Percentiles rank a stretch among this genome's conserved stretches.
Evolutionary conservation across 2,329 filamentous ascomycete species (phyloP).

Genomic region (Colletotrichum musae): DNA sequence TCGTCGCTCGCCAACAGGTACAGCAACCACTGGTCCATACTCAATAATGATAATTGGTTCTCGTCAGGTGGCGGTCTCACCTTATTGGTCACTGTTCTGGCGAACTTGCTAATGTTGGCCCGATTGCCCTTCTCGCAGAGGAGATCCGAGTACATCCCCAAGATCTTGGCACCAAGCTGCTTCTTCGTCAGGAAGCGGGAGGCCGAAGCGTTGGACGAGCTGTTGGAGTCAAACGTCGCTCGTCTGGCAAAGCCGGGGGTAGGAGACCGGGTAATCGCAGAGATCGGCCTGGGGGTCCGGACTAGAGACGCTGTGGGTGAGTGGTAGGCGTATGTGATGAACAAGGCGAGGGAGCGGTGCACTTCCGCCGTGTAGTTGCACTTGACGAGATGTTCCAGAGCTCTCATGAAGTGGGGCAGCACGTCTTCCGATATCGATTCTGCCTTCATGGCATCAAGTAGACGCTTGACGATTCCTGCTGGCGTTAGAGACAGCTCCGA

Average conservation of each 20-base stretch:
- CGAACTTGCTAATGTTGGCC: conserved; percentile 85
- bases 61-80: conserved; percentile 61
- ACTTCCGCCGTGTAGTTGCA: conserved; percentile 88
- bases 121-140: conserved; percentile 81
- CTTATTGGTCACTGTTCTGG: conserved; percentile 95
- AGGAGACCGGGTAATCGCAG: conserved; percentile 55
- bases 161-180: conserved; percentile 80
- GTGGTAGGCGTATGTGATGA: conserved; percentile 93
- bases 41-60: conserved; percentile 43
- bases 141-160: conserved; percentile 83
- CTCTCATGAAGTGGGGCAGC: conserved; percentile 81
- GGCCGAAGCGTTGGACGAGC: conserved; percentile 47
- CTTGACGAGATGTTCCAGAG: conserved; percentile 84
- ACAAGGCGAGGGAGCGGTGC: conserved; percentile 88
- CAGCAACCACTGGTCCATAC: conserved; percentile 80
- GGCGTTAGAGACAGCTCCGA: conserved; percentile 38
- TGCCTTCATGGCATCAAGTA: conserved; percentile 91
- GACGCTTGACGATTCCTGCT: conserved; percentile 87
- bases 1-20: conserved; percentile 92
- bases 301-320: conserved; percentile 62
- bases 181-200: conserved; percentile 70
- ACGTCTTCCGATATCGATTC: conserved; percentile 82
- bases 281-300: conserved; percentile 65
- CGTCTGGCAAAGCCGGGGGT: conserved; percentile 57
- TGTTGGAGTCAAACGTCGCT: conserved; percentile 53